Percentiles rank a stretch among this genome's conserved stretches.
These are phyloP conservation scores for Oryza coarctata DNA, from an alignment of 176 grass and related monocot genomes.

Conservation along the genomic window DNA sequence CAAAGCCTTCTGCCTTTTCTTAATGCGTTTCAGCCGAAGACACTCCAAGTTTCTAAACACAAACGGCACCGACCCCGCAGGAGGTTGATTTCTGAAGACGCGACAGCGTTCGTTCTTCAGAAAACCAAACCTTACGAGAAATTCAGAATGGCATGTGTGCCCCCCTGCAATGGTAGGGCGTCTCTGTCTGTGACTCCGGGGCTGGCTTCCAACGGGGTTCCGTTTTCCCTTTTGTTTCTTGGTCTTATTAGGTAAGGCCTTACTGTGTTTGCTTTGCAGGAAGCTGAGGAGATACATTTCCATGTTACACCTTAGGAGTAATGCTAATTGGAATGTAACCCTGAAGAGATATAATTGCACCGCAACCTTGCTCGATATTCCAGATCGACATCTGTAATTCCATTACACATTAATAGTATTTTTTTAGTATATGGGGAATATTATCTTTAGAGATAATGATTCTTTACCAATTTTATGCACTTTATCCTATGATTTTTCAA, in stretches of 20 bases:
- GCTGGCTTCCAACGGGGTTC: background rate
- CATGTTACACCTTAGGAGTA: background rate
- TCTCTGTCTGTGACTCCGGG: background rate
- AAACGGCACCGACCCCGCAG: constrained; percentile 23
- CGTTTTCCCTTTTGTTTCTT: background rate
- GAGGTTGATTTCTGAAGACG: background rate
- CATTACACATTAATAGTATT: background rate
- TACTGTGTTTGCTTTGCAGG: background rate
- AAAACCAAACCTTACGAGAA: background rate
- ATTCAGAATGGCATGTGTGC: background rate
- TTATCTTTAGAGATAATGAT: background rate
- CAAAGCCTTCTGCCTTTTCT: background rate
- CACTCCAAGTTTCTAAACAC: background rate
- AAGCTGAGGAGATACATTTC: background rate
- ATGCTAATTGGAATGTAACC: background rate
- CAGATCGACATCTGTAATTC: constrained; percentile 2
- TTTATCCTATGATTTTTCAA: background rate
- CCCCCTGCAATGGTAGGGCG: background rate
- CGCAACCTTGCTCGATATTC: background rate
- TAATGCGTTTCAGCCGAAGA: background rate
- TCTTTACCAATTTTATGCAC: background rate
- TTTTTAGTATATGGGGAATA: background rate
- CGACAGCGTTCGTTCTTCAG: background rate
- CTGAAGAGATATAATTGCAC: background rate
- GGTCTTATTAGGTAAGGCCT: background rate